Percentiles rank a stretch among this genome's conserved stretches.
Evolutionary conservation across 345 rosid species (phyloP).

Genomic region (Gossypium rotundifolium): DNA sequence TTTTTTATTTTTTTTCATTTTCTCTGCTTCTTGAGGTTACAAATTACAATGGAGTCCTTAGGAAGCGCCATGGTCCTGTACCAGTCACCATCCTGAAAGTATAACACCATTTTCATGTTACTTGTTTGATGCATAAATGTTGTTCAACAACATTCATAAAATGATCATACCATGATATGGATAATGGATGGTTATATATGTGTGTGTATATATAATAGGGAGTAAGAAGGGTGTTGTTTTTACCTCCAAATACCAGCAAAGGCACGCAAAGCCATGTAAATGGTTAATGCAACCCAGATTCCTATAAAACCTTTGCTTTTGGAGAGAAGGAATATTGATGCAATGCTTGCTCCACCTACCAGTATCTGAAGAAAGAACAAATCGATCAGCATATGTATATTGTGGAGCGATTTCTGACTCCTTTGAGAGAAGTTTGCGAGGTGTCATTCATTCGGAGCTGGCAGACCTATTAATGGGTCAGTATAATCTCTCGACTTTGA

Average conservation of each 20-base stretch:
- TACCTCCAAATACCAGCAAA: constrained; percentile 89
- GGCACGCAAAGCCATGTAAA: constrained; percentile 78
- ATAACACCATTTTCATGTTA: background rate
- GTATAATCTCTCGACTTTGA: no score
- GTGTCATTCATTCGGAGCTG: no score
- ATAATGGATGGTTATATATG: background rate
- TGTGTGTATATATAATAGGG: background rate
- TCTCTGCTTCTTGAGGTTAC: background rate
- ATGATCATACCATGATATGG: background rate
- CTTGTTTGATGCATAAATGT: background rate
- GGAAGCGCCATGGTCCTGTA: constrained; percentile 82
- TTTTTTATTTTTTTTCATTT: no score
- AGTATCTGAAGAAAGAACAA: constrained; percentile 37
- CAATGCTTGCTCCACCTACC: constrained; percentile 58
- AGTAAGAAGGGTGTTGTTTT: background rate
- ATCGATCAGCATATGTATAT: background rate
- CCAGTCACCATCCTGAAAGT: constrained; percentile 77
- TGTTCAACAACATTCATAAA: background rate
- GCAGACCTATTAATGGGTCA: no score
- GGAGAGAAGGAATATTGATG: constrained; percentile 43
- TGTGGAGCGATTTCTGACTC: no score
- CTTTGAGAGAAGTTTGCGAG: no score
- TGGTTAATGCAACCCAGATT: constrained; percentile 78
- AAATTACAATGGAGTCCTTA: constrained; percentile 25
- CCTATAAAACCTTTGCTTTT: constrained; percentile 67